phyloP scores from a whole-genome alignment of 805 yeast genomes.

The Vanderwaltozyma verrucispora region DNA sequence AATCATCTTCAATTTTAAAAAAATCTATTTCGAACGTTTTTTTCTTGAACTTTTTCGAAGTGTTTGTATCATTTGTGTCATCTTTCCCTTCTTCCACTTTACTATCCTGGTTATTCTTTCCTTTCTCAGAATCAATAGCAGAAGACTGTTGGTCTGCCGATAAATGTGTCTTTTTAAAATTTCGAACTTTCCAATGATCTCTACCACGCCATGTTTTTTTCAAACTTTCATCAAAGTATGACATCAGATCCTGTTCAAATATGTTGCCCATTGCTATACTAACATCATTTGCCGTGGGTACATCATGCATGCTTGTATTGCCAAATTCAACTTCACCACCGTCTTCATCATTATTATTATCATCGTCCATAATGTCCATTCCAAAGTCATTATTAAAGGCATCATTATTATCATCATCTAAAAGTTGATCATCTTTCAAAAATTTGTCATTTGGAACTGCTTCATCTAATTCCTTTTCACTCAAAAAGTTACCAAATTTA shows the following conservation, averaged over 20 bases:
- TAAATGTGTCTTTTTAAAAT: constrained; percentile 34
- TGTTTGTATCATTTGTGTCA: constrained; percentile 3
- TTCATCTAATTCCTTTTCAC: constrained; percentile 24
- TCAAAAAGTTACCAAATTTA: constrained; percentile 19
- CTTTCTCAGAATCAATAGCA: neutral
- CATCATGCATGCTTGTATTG: neutral
- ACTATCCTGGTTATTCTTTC: neutral
- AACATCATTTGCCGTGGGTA: neutral
- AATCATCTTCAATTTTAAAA: constrained; percentile 28
- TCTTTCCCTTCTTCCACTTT: neutral
- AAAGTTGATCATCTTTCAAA: constrained; percentile 11
- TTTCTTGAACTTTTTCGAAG: constrained; percentile 24
- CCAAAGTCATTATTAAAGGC: constrained; percentile 10
- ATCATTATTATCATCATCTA: constrained; percentile 8
- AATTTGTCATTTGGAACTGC: constrained; percentile 24
- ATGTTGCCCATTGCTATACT: constrained; percentile 17
- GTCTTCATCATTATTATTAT: constrained; percentile 7
- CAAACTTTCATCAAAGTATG: constrained; percentile 69
- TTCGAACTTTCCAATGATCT: constrained; percentile 80
- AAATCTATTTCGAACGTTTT: constrained; percentile 36
- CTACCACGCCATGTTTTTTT: constrained; percentile 80
- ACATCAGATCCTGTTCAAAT: constrained; percentile 56
- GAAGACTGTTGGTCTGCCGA: neutral
- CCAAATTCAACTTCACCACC: constrained; percentile 10
- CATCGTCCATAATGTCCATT: constrained; percentile 8